These are phyloP conservation scores for Hemisphaericaspora nanyangensis DNA, from an alignment of 805 yeast genomes.

Conservation along the genomic window DNA sequence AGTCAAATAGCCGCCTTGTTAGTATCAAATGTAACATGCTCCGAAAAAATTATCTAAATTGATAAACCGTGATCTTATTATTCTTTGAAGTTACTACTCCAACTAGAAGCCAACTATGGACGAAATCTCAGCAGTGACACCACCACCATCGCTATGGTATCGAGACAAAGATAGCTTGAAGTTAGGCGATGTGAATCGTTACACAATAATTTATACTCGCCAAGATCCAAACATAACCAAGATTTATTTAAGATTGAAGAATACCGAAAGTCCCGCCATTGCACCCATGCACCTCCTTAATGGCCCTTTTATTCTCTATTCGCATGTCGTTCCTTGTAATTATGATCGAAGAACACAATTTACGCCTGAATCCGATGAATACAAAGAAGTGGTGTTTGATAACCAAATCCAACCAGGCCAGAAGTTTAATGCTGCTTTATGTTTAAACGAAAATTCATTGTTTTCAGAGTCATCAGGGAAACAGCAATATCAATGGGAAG, in stretches of 20 bases:
- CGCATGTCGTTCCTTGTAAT: conserved; percentile 39
- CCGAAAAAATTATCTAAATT: too few species aligned
- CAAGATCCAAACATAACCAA: conserved; percentile 12
- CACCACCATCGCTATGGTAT: conserved; percentile 31
- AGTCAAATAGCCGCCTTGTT: too few species aligned
- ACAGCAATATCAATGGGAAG: conserved; percentile 28
- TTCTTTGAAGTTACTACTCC: too few species aligned
- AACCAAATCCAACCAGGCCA: conserved; percentile 65
- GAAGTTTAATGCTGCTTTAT: conserved; percentile 53
- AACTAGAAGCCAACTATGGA: too few species aligned
- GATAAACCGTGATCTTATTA: too few species aligned
- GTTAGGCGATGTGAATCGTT: conserved; percentile 38
- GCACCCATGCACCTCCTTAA: conserved; percentile 39
- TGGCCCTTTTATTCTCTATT: conserved; percentile 43
- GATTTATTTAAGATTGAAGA: conserved; percentile 35
- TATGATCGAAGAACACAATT: conserved; percentile 25
- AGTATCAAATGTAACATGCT: too few species aligned
- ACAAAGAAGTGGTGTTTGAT: conserved; percentile 32
- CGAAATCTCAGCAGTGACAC: too few species aligned
- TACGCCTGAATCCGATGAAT: conserved; percentile 17
- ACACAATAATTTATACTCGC: conserved; percentile 24
- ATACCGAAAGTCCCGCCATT: conserved; percentile 32
- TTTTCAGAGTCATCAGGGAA: conserved; percentile 5
- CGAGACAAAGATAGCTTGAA: conserved; percentile 30
- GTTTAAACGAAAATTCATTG: conserved; percentile 44